Conservation (phyloP, 2,329 filamentous ascomycete genomes). For the Penicillium thymicola region DNA sequence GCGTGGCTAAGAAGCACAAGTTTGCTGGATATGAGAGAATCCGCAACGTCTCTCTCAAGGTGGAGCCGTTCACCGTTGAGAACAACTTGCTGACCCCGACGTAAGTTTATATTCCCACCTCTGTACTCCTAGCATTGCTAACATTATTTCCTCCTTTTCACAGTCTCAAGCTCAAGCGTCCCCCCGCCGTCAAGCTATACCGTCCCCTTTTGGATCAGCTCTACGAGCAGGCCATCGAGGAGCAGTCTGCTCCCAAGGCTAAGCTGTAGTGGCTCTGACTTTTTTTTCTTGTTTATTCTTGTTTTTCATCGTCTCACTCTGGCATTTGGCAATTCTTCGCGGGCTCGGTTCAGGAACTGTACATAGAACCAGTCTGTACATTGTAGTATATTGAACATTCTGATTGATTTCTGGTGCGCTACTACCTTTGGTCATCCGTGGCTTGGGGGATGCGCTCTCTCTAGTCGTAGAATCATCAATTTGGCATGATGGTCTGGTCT, state of each 20-base stretch:
- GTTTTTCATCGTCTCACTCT: background rate
- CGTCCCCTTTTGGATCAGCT: conserved; percentile 57
- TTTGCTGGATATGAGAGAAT: conserved; percentile 91
- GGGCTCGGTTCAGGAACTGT: conserved; percentile 4
- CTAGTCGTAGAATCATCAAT: background rate
- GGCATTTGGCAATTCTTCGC: conserved; percentile 4
- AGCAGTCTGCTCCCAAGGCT: conserved; percentile 37
- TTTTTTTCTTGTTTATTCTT: background rate
- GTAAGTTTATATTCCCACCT: conserved; percentile 43
- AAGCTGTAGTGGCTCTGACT: conserved; percentile 34
- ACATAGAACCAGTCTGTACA: conserved; percentile 8
- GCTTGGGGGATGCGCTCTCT: background rate
- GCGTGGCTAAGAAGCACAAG: conserved; percentile 75
- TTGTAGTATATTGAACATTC: conserved; percentile 14
- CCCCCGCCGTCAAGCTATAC: conserved; percentile 63
- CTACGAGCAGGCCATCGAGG: conserved; percentile 55
- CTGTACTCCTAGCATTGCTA: conserved; percentile 11
- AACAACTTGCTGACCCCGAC: conserved; percentile 69
- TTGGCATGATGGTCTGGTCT: background rate
- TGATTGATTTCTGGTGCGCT: background rate
- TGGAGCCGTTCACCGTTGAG: conserved; percentile 90
- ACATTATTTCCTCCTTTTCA: conserved; percentile 4
- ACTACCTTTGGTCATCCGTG: no score
- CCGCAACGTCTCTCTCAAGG: conserved; percentile 66
- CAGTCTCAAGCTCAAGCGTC: conserved; percentile 69